Percentiles rank a stretch among this genome's conserved stretches.
phyloP scores from a whole-genome alignment of 495 filamentous ascomycete genomes.

The Apiosordaria backusii region DNA sequence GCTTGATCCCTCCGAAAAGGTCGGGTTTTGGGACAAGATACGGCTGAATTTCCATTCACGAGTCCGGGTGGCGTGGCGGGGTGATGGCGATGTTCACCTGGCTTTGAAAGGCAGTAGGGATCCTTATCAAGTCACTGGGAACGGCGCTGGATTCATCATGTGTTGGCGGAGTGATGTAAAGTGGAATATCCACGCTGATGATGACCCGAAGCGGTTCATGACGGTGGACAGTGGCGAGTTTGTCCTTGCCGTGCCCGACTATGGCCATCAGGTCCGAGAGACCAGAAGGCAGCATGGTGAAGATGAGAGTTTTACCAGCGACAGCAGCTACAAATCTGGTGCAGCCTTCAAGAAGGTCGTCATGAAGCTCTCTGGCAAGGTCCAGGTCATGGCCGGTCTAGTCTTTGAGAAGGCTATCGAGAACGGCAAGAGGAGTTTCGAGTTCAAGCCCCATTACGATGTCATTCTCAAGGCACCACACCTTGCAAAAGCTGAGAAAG shows the following conservation, averaged over 20 bases:
- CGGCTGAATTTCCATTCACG: constrained; percentile 92
- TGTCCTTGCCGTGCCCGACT: constrained; percentile 89
- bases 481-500: constrained; percentile 56
- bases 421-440: constrained; percentile 65
- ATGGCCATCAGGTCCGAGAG: constrained; percentile 78
- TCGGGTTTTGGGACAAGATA: constrained; percentile 99
- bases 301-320: constrained; percentile 58
- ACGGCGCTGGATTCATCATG: constrained; percentile 94
- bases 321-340: constrained; percentile 64
- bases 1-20: constrained; percentile 85
- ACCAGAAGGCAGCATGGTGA: constrained; percentile 56
- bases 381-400: constrained; percentile 83
- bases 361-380: constrained; percentile 96
- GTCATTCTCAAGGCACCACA: constrained; percentile 79
- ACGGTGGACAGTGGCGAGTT: constrained; percentile 92
- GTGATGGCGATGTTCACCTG: constrained; percentile 92
- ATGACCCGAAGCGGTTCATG: constrained; percentile 91
- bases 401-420: constrained; percentile 81
- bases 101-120: constrained; percentile 90
- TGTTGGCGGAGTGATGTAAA: constrained; percentile 91
- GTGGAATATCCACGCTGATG: constrained; percentile 75
- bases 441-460: constrained; percentile 90
- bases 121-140: constrained; percentile 87
- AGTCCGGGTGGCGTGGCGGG: constrained; percentile 82
- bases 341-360: constrained; percentile 93